Evolutionary conservation across 495 filamentous ascomycete species (phyloP).

Genomic region (Penicillium pulvis): DNA sequence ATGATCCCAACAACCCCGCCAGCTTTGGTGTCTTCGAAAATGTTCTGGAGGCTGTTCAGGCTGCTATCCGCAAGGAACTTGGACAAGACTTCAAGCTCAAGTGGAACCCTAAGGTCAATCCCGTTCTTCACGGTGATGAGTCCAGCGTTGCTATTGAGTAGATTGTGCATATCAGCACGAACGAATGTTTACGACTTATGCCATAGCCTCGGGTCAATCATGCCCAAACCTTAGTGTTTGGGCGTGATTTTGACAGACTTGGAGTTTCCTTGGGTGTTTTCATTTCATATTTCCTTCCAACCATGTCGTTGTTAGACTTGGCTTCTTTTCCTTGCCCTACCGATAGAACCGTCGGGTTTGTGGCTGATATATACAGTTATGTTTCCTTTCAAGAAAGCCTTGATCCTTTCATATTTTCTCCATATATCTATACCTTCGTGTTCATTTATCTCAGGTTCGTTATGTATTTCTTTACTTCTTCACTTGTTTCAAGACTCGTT

Average conservation of each 20-base stretch:
- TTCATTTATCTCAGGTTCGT: background rate
- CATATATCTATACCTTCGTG: background rate
- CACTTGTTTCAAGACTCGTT: background rate
- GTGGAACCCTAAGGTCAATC: constrained; percentile 64
- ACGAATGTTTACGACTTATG: constrained; percentile 5
- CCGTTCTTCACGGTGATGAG: constrained; percentile 60
- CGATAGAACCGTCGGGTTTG: background rate
- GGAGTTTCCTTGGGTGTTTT: constrained; percentile 12
- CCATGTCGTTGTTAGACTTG: constrained; percentile 22
- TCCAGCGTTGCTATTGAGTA: constrained; percentile 57
- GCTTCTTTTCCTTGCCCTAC: background rate
- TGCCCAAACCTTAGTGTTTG: background rate
- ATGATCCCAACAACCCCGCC: constrained; percentile 59
- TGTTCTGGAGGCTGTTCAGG: constrained; percentile 57
- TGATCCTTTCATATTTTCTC: background rate
- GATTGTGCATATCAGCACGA: constrained; percentile 9
- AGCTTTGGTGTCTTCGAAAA: constrained; percentile 59
- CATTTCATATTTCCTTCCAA: constrained; percentile 4
- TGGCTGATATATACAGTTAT: constrained; percentile 3
- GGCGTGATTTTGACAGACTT: background rate
- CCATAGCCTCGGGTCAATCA: background rate
- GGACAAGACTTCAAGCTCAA: constrained; percentile 60
- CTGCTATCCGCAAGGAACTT: constrained; percentile 56
- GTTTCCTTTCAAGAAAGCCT: background rate
- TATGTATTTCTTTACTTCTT: background rate